Conservation (phyloP, 768 basidiomycete species). For the Boletales sp. region DNA sequence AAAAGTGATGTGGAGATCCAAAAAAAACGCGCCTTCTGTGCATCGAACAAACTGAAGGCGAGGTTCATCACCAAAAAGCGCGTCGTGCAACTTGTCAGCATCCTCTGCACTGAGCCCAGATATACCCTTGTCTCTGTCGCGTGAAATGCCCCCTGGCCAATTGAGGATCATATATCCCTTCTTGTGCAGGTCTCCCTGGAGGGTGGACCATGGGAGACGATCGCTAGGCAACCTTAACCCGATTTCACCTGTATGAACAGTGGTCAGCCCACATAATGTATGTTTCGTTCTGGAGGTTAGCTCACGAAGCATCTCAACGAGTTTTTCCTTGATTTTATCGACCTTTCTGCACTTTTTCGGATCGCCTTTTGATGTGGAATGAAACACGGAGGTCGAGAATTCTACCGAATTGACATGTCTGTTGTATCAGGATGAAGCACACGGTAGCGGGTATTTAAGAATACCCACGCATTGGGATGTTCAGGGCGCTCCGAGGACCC, state of each 20-base stretch:
- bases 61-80: not conserved
- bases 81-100: not conserved
- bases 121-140: constrained; percentile 2
- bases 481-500: not conserved
- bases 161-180: not conserved
- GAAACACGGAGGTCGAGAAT: not conserved
- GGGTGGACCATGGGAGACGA: constrained; percentile 1
- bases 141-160: not conserved
- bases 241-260: not conserved
- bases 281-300: not conserved
- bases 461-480: no score
- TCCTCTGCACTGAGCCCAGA: not conserved
- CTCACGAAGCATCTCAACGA: not conserved
- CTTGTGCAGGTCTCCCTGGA: not conserved
- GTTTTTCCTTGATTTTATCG: not conserved
- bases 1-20: no score
- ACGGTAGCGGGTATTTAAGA: not conserved
- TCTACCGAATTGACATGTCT: not conserved
- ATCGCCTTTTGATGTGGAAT: not conserved
- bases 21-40: not conserved
- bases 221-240: not conserved
- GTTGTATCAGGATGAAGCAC: no score
- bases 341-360: not conserved
- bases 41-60: not conserved
- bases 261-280: not conserved